phyloP scores from a whole-genome alignment of 805 yeast species.

The Ogataea ganodermae region DNA sequence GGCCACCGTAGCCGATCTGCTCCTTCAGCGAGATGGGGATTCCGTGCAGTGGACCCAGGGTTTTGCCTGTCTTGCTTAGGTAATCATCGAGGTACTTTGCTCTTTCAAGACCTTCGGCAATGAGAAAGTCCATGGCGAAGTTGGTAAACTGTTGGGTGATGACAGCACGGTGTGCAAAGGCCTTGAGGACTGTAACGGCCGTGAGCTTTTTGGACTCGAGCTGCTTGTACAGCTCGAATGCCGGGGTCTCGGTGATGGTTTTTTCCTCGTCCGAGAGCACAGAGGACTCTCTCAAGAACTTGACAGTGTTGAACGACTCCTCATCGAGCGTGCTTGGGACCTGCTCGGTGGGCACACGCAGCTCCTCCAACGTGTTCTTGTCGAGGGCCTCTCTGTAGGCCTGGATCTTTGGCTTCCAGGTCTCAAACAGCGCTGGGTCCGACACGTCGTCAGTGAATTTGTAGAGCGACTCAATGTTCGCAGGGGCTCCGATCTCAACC shows the following conservation, averaged over 20 bases:
- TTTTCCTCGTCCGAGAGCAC: constrained; percentile 39
- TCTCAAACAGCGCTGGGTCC: constrained; percentile 42
- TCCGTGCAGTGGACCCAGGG: constrained; percentile 70
- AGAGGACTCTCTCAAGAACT: constrained; percentile 37
- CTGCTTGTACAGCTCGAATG: constrained; percentile 41
- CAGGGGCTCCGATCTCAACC: constrained; percentile 31
- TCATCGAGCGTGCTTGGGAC: constrained; percentile 39
- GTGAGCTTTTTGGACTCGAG: constrained; percentile 50
- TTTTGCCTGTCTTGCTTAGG: constrained; percentile 46
- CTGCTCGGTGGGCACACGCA: constrained; percentile 33
- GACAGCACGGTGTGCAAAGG: constrained; percentile 66
- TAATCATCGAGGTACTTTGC: constrained; percentile 61
- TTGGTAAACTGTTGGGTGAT: constrained; percentile 64
- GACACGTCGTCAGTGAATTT: constrained; percentile 36
- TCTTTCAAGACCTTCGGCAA: constrained; percentile 59
- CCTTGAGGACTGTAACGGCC: constrained; percentile 56
- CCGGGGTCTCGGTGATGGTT: constrained; percentile 46
- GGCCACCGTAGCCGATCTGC: constrained; percentile 56
- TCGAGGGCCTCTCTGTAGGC: constrained; percentile 38
- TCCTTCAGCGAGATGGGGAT: constrained; percentile 70
- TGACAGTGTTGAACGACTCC: constrained; percentile 38
- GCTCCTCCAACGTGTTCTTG: constrained; percentile 28
- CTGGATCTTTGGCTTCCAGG: constrained; percentile 50
- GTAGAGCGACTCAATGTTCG: constrained; percentile 29
- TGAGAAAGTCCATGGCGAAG: constrained; percentile 54